These are phyloP conservation scores for Elaeagnus macrophylla DNA, from an alignment of 306 rosid genomes.

Conservation along the genomic window DNA sequence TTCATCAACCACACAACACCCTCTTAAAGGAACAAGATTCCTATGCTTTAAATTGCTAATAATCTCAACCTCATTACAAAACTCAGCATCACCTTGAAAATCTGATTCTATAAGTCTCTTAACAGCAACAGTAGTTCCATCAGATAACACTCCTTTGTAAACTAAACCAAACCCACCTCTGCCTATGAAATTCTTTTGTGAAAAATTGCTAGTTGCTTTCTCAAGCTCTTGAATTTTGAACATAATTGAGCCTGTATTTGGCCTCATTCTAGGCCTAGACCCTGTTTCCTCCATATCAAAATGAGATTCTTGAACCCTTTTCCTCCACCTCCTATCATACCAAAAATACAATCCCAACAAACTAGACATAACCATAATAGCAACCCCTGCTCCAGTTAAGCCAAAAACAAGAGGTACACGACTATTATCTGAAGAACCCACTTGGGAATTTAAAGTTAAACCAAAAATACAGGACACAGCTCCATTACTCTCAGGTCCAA, in stretches of 20 bases:
- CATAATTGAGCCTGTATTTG: constrained; percentile 87
- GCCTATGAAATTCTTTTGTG: constrained; percentile 72
- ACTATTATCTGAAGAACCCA: constrained; percentile 28
- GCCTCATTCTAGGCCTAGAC: constrained; percentile 59
- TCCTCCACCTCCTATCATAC: constrained; percentile 47
- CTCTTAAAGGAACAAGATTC: constrained; percentile 80
- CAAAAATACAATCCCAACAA: constrained; percentile 58
- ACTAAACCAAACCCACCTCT: constrained; percentile 91
- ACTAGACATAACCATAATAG: constrained; percentile 41
- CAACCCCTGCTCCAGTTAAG: constrained; percentile 63
- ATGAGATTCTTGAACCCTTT: constrained; percentile 21
- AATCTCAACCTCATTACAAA: constrained; percentile 93
- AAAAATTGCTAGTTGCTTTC: constrained; percentile 71
- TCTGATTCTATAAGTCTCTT: constrained; percentile 75
- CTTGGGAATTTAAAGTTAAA: constrained; percentile 27
- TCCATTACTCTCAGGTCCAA: constrained; percentile 67
- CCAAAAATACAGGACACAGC: constrained; percentile 52
- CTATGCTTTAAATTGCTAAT: constrained; percentile 87
- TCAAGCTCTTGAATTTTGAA: constrained; percentile 77
- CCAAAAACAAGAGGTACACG: constrained; percentile 61
- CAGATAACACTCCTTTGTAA: constrained; percentile 58
- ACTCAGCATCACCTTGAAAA: constrained; percentile 73
- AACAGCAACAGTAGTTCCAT: constrained; percentile 77
- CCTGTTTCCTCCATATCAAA: constrained; percentile 56
- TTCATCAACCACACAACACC: constrained; percentile 78